phyloP scores from a whole-genome alignment of 805 yeast species.

The Wickerhamiella brachini region DNA sequence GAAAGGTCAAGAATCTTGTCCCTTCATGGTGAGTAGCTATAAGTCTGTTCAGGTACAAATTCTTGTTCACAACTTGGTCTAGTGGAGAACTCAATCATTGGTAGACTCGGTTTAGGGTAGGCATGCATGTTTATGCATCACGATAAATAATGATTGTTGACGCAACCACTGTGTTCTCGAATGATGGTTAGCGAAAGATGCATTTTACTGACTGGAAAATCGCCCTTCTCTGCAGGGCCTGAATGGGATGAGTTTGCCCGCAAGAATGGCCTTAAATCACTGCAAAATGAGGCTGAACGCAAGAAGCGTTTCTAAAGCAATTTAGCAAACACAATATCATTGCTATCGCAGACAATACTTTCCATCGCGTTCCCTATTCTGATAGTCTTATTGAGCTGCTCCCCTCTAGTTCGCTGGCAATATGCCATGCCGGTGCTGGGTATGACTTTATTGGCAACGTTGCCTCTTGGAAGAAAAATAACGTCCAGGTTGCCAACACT shows the following conservation, averaged over 20 bases:
- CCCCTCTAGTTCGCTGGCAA: neutral
- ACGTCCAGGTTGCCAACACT: slow-evolving; percentile 39
- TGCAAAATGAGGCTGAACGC: neutral
- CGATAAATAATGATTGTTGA: neutral
- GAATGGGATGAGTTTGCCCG: neutral
- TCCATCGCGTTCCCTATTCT: neutral
- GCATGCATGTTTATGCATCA: neutral
- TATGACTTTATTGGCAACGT: slow-evolving; percentile 38
- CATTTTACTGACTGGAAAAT: neutral
- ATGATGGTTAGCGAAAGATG: neutral
- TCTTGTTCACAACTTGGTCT: too few relatives aligned
- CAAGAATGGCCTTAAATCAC: neutral
- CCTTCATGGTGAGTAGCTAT: slow-evolving; percentile 38
- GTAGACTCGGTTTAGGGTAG: neutral
- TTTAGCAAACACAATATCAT: neutral
- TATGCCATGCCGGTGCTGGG: neutral
- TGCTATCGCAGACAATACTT: neutral
- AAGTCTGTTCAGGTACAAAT: too few relatives aligned
- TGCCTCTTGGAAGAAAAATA: slow-evolving; percentile 27
- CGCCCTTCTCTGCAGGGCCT: neutral
- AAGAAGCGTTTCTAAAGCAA: neutral
- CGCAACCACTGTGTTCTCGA: neutral
- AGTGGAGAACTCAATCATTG: too few relatives aligned
- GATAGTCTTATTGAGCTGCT: neutral
- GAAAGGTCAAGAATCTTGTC: slow-evolving; percentile 58